These are phyloP conservation scores for Apiospora malaysiana DNA, from an alignment of 2,329 filamentous ascomycete genomes.

Conservation along the genomic window DNA sequence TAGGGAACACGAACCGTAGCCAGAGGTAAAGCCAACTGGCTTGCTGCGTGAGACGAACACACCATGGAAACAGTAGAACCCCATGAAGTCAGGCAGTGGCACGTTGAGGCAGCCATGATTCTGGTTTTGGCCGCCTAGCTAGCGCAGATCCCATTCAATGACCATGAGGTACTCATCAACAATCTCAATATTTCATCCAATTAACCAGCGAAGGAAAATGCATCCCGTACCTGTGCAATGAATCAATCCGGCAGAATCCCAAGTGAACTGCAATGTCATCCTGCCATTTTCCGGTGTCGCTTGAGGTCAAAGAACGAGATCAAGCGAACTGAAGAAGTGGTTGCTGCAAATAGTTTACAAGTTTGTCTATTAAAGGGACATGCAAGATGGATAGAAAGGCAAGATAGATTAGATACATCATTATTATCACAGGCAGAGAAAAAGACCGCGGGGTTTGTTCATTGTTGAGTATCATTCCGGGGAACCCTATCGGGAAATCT, in stretches of 20 bases:
- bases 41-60: not conserved
- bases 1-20: not conserved
- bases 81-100: not conserved
- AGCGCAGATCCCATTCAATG: not conserved
- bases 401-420: no score
- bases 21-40: not conserved
- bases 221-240: no score
- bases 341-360: no score
- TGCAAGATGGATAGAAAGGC: no score
- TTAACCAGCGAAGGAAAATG: no score
- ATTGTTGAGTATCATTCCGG: constrained; percentile 68
- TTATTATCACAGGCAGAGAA: not conserved
- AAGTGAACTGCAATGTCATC: no score
- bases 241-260: no score
- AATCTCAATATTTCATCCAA: no score
- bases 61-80: not conserved
- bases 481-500: constrained; percentile 67
- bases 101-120: not conserved
- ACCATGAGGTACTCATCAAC: not conserved
- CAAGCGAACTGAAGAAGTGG: no score
- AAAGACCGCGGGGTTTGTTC: not conserved
- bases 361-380: no score
- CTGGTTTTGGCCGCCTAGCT: not conserved
- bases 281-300: no score
- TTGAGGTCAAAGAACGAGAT: no score